Evolutionary conservation across 2,329 filamentous ascomycete genomes (phyloP), one percentile per base, ranked within the genome.

Genomic region (Talaromyces funiculosus): DNA sequence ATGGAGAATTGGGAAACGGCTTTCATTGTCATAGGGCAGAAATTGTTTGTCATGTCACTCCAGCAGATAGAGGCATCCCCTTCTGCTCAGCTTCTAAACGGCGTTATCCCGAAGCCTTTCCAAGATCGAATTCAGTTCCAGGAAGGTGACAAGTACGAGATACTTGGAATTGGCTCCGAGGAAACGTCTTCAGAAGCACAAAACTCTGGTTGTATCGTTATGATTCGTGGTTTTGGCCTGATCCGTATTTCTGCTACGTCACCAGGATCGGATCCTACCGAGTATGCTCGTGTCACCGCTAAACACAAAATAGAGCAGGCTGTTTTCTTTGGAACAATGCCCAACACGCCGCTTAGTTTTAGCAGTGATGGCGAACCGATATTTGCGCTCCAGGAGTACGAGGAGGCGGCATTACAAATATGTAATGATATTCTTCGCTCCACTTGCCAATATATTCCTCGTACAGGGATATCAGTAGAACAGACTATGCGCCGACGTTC

Each of bases 241-340:
- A 71, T 86, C 53, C 80, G 84, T 56, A 72, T 86, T 40, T 76
- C 77, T 55, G 77, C 78, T 14, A 69, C 70, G n/a, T 69, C 72
- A 61, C 68, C 64, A 40, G 64, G 66, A 33, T 64, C 68, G 33
- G 66, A 66, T 26, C 79, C 84, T 16, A 78, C 88, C 26, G 86
- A 72, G 8, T 67, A 72, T 49, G 77, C 78, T 45, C 77, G 77
- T 65, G 84, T 96, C 16, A 92, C 90, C 1, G 89, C 90, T 6
- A 94, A 91, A 75, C 90, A 86, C 75, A 96, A 94, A 75, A 82
- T 99, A 42, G 91, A 97, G 70, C 92, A 99, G 76, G 92, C 92
- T 2, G 89, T 97, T 1, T 97, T 97, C 75, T 97, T 91, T 71
- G 92, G 92, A 1, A 86, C 85, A 53, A 86, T 90, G 70, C 83